Evolutionary conservation across 2,329 filamentous ascomycete genomes (phyloP).

Genomic region (Talaromyces verruculosus): DNA sequence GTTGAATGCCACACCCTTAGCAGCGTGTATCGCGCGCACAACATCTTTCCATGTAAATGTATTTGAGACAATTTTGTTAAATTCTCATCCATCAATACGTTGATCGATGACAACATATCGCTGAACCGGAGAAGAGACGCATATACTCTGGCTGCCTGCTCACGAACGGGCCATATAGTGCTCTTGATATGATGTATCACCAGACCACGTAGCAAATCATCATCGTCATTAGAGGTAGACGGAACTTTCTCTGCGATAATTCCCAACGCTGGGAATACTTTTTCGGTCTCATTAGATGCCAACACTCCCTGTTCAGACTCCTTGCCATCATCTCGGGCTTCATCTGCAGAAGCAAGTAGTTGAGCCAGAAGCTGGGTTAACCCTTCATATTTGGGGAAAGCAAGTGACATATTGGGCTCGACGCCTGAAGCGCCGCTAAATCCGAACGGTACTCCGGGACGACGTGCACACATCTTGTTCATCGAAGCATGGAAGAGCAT

Average conservation of each 20-base stretch:
- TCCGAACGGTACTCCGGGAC: conserved; percentile 50
- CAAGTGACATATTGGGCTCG: conserved; percentile 41
- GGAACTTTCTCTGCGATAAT: conserved; percentile 48
- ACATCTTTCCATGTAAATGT: conserved; percentile 41
- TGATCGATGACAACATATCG: conserved; percentile 35
- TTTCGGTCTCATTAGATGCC: conserved; percentile 35
- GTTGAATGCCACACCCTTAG: conserved; percentile 36
- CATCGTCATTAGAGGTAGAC: conserved; percentile 33
- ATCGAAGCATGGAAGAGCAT: conserved; percentile 85
- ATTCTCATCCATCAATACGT: conserved; percentile 27
- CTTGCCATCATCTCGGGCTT: conserved; percentile 24
- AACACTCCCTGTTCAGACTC: conserved; percentile 31
- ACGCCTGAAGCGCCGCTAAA: conserved; percentile 46
- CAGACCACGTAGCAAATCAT: conserved; percentile 34
- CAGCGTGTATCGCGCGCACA: conserved; percentile 43
- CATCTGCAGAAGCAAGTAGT: conserved; percentile 33
- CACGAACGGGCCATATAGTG: conserved; percentile 48
- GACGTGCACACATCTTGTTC: conserved; percentile 56
- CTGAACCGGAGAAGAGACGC: conserved; percentile 38
- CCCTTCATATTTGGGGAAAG: conserved; percentile 44
- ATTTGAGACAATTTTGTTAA: conserved; percentile 33
- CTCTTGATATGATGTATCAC: conserved; percentile 43
- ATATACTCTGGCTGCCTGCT: conserved; percentile 48
- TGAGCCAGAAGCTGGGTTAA: conserved; percentile 38
- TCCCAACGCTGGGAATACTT: conserved; percentile 48